Percentiles rank a stretch among this genome's conserved stretches.
Evolutionary conservation across 2,329 filamentous ascomycete species (phyloP).

Genomic region (Beauveria bassiana): DNA sequence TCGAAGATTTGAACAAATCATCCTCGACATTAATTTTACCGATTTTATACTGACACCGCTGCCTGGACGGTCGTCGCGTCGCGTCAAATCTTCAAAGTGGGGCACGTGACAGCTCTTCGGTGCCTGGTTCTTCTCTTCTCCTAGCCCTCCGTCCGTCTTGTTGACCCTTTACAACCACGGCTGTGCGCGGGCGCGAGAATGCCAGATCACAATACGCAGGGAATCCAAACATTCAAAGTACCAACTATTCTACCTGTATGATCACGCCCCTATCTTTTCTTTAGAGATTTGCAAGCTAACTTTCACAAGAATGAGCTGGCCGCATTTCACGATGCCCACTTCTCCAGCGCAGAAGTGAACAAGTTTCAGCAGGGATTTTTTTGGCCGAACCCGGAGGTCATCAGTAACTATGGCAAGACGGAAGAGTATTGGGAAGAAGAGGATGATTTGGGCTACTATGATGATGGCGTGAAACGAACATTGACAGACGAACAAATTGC

Average conservation of each 20-base stretch:
- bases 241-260: constrained; percentile 7
- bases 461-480: constrained; percentile 79
- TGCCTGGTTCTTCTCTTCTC: neutral
- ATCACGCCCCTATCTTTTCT: no score
- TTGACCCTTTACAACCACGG: neutral
- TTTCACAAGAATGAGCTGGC: constrained; percentile 47
- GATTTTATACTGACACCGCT: neutral
- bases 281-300: constrained; percentile 15
- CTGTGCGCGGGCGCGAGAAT: neutral
- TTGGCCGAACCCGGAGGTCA: constrained; percentile 20
- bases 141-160: neutral
- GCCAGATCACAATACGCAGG: neutral
- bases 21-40: neutral
- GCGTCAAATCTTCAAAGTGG: neutral
- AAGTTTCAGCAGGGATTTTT: constrained; percentile 41
- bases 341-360: constrained; percentile 38
- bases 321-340: constrained; percentile 53
- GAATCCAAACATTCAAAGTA: neutral
- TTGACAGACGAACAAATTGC: constrained; percentile 85
- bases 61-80: neutral
- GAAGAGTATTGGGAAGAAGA: constrained; percentile 35
- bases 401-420: constrained; percentile 22
- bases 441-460: constrained; percentile 73
- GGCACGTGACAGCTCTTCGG: constrained; percentile 3
- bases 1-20: no score